Base-by-base conservation (phyloP, 306 rosid genomes). In the Vigna trinervia region DNA sequence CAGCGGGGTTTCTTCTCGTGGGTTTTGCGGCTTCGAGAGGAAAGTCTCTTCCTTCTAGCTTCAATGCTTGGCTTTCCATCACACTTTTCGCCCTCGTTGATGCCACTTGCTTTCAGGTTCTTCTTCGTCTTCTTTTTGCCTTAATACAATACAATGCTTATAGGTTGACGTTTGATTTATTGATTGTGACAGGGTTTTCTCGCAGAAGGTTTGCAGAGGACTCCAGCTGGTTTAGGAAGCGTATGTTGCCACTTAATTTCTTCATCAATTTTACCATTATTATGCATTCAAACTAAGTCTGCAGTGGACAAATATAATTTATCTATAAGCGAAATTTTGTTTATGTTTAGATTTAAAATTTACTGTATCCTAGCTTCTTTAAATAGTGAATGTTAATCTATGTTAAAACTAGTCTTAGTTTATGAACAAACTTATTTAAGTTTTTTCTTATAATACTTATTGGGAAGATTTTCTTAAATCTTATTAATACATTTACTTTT, bases 171-270 rank as follows among this genome's bases (percentile, higher is more conserved):
- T 58, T 52, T 71, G 39, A 22, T 74, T 28, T 8, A 17, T 71
- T 48, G 13, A n/a, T 45, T 58, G 79, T 52, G 46, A 61, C 85
- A 87, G 90, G 98, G 98, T n/a, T 94, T 94, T 81, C 97, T 94
- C 10, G 91, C 96, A 12, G 89, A 86, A 82, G 98, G 98, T 38
- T 83, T 92, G 70, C 89, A 89, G 86, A 88, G 81, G 86, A 94
- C 97, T 52, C 88, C 97, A 22, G 98, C 98, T 70, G 98, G 98
- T 59, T 86, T 94, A 78, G 98, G 98, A 82, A 94, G 98, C 59
- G 98, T 94, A 89, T 12, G 96, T 85, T 67, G 15, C 10, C 60
- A 43, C 12, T 76, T 75, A 39, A 41, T 69, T 73, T 81, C 79
- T 69, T 77, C 12, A 3, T 85, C 74, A 69, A 10, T n/a, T 45